phyloP scores from a whole-genome alignment of 176 grass and related monocot genomes.

The Otatea glauca region DNA sequence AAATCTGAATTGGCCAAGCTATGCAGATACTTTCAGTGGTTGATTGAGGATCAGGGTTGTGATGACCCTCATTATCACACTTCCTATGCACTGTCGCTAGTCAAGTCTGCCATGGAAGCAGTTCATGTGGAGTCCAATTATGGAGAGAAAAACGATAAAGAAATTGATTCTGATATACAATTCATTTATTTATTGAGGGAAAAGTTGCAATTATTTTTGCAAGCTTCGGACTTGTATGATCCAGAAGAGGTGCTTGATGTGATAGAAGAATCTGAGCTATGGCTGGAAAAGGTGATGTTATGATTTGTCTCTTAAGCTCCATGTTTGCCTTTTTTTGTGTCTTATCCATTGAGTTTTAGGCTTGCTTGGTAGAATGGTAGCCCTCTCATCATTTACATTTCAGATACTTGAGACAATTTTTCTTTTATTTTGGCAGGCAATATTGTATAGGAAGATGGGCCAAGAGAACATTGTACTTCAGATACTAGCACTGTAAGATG shows the following conservation, averaged over 20 bases:
- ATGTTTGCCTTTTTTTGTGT: constrained; percentile 2
- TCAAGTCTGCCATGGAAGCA: constrained; percentile 76
- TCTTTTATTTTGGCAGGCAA: constrained; percentile 71
- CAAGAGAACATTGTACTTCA: constrained; percentile 98
- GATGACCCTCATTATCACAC: constrained; percentile 90
- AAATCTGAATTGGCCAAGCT: constrained; percentile 24
- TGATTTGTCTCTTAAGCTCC: constrained; percentile 13
- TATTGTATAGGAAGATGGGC: constrained; percentile 97
- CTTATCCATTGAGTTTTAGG: not conserved
- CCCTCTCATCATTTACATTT: constrained; percentile 9
- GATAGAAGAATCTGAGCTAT: constrained; percentile 87
- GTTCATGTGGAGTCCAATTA: constrained; percentile 45
- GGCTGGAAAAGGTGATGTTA: constrained; percentile 87
- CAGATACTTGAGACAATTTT: not conserved
- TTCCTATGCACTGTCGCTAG: constrained; percentile 77
- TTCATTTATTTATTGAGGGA: constrained; percentile 68
- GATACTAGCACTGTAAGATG: constrained; percentile 97
- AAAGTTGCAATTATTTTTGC: constrained; percentile 91
- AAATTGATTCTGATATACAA: constrained; percentile 44
- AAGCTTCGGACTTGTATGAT: constrained; percentile 93
- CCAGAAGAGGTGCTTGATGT: constrained; percentile 95
- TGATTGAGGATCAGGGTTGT: constrained; percentile 88
- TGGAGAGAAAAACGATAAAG: constrained; percentile 44
- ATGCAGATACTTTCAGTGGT: constrained; percentile 93
- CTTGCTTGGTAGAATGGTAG: not conserved